Base-by-base conservation (phyloP, 2,329 filamentous ascomycete species). In the Teratosphaeria viscida region DNA sequence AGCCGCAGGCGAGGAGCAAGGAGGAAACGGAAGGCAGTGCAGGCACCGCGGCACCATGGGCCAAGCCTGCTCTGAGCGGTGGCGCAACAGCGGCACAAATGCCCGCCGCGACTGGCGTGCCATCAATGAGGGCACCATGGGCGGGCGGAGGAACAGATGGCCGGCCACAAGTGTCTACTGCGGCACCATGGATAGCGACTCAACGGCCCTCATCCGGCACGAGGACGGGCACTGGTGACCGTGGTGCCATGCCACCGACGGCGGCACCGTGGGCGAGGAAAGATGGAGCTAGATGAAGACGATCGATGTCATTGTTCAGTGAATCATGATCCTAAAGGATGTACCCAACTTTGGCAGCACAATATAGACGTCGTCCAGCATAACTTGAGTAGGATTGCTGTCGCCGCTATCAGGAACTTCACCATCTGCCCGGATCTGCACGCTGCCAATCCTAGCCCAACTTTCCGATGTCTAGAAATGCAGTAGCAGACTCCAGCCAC, bases 71-170 rank as follows among this genome's bases (percentile, higher is more conserved):
- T n/a, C 55, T 54, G 14, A 27, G 55, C 14, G 39, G 39, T 2
- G 37, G 59, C n/a, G 39, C 61, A 34, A 49, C 61, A 16, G 58
- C 65, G 56, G 62, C 66, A 10, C 64, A 64, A 49, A 65, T 66
- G 63, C 66, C 66, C 53, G 59, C 63, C 16, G 63, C 58, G 39
- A 70, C 64, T n/a, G 69, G 68, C 8, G 61, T 70, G 53, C 68
- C 70, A 10, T 64, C 68, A 2, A 67, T 61, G 4, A 62, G 69
- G 61, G 68, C 68, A 26, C 68, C 70, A 12, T 68, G 66, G 68
- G 61, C 67, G 29, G 26, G 29, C 2, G 39, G 39, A 34, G 32
- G 23, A 3, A 26, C 39, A 35, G 23, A 39, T 47, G 47, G 34
- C 14, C 16, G 43, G 26, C 49, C 43, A n/a, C 37, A 52, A 27